A percentile compares a stretch with the other conserved stretches of the same genome.
These are phyloP conservation scores for Centrapalus pauciflorus DNA, from an alignment of 129 eudicot genomes.

Conservation along the genomic window DNA sequence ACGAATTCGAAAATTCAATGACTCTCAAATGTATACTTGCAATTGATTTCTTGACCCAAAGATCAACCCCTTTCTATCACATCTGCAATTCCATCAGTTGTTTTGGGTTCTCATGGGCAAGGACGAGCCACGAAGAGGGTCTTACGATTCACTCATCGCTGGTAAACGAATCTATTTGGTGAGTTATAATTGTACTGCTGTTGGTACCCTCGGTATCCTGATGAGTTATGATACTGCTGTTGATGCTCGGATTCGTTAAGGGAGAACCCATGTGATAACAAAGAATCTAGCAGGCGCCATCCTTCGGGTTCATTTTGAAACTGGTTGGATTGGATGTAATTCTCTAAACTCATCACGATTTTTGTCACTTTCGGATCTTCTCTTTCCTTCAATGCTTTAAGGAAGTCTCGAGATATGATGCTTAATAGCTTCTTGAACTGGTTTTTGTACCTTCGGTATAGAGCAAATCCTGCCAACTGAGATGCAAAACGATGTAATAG, in stretches of 20 bases:
- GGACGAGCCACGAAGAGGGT: too few species aligned
- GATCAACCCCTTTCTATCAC: too few species aligned
- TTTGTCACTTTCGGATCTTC: conserved; percentile 36
- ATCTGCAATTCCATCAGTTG: too few species aligned
- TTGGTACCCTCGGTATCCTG: conserved; percentile 24
- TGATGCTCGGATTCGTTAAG: conserved; percentile 29
- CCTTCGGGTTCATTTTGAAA: conserved; percentile 74
- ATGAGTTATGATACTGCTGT: conserved; percentile 26
- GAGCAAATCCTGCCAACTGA: conserved; percentile 89
- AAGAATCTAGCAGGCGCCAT: conserved; percentile 34
- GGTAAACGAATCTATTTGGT: conserved; percentile 21
- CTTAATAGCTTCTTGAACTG: conserved; percentile 73
- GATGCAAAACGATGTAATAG: background rate
- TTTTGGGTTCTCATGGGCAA: too few species aligned
- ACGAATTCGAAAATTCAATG: too few species aligned
- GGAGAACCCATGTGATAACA: conserved; percentile 32
- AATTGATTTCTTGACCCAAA: too few species aligned
- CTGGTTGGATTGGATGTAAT: conserved; percentile 51
- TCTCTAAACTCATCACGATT: conserved; percentile 31
- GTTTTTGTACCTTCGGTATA: conserved; percentile 50
- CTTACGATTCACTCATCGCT: too few species aligned
- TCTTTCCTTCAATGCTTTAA: conserved; percentile 38
- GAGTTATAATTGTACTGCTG: conserved; percentile 27
- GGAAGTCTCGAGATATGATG: conserved; percentile 43
- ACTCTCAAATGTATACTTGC: too few species aligned